A percentile compares a stretch with the other conserved stretches of the same genome.
These are phyloP conservation scores for Quercus suber DNA, from an alignment of 306 rosid genomes.

Conservation along the genomic window DNA sequence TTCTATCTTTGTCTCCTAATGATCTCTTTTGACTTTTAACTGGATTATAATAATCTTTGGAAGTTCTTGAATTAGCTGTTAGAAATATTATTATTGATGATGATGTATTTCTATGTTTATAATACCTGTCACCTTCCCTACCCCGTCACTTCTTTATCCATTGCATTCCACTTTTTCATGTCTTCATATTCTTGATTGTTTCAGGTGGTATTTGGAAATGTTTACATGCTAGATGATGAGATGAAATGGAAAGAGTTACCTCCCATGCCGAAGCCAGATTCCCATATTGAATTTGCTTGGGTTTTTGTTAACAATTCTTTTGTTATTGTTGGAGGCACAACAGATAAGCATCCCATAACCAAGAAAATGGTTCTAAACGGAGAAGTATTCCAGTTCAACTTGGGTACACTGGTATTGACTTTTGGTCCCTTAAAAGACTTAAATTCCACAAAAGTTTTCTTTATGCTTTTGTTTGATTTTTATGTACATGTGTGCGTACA, in stretches of 20 bases:
- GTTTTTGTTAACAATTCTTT: constrained; percentile 69
- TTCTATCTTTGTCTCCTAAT: not conserved
- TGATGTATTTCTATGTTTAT: not conserved
- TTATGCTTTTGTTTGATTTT: not conserved
- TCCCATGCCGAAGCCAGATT: constrained; percentile 83
- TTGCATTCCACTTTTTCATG: not conserved
- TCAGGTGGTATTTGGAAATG: constrained; percentile 81
- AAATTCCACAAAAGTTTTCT: not conserved
- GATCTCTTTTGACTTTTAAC: not conserved
- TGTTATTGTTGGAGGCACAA: constrained; percentile 80
- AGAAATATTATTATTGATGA: not conserved
- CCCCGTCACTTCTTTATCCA: not conserved
- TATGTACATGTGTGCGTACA: not conserved
- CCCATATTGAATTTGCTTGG: constrained; percentile 95
- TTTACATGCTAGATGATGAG: constrained; percentile 80
- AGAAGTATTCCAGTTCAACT: constrained; percentile 78
- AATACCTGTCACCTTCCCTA: not conserved
- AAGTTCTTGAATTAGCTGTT: not conserved
- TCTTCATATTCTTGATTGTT: constrained; percentile 14
- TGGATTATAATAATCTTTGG: not conserved
- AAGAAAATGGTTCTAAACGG: constrained; percentile 88
- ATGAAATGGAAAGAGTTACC: constrained; percentile 84
- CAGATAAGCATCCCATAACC: constrained; percentile 87
- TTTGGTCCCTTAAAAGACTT: not conserved
- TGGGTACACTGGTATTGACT: constrained; percentile 59